Evolutionary conservation across 352 stramenopile species (phyloP), one percentile per base, ranked within the genome.

Genomic region (Globisporangium rhizosaccharum): DNA sequence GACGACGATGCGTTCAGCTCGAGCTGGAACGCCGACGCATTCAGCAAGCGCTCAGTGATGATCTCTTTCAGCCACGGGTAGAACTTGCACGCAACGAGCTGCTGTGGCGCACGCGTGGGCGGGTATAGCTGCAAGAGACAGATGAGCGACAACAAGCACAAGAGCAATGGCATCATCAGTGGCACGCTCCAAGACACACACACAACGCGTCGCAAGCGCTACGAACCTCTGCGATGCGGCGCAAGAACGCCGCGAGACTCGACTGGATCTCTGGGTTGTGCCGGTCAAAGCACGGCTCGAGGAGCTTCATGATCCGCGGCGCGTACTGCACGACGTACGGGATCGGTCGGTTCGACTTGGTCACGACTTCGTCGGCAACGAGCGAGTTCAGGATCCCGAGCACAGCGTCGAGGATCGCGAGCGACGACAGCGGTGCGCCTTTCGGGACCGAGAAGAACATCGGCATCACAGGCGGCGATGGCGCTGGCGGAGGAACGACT

Each of bases 31-130:
- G 76, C 65, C 3, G 75, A 70, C 18, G 84, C 83, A 45, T 79
- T 91, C 47, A 91, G 51, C 18, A 96, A 60, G 26, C 85, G 77
- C 36, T 95, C 84, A 39, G 82, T 90, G 49, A 96, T 70, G 66
- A 93, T 92, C 25, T 94, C 85, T 33, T 82, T 82, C 11, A 96
- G 76, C 87, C 87, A 96, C 15, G 79, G 79, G 63, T 96, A 96
- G 49, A 94, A 96, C 41, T 94, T 92, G 65, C 85, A 93, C 42
- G 82, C 73, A 8, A 90, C 63, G 7, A 96, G 67, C 45, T 89
- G 78, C 57, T 87, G 80, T 0, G 85, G 82, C 5, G 83, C 75
- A 23, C 71, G 72, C 33, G 66, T 79, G 1, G 85, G 84, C 28
- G 87, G 87, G 63, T 92, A 94, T 37, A 96, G 65, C 83, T 96